phyloP scores from a whole-genome alignment of 495 filamentous ascomycete species.

The Penicillium maclennaniae region DNA sequence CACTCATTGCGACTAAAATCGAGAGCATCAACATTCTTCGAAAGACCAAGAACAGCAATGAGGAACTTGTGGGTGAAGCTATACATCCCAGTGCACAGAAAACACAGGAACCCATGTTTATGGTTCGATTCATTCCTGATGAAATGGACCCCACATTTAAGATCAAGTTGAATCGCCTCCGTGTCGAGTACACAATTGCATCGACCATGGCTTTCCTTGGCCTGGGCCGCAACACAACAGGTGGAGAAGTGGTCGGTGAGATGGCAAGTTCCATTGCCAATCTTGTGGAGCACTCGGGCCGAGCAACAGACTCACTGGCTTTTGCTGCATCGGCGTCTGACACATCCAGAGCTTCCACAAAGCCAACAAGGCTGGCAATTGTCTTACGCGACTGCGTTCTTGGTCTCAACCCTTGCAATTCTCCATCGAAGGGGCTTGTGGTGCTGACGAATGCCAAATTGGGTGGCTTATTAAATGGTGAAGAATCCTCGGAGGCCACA shows the following conservation, averaged over 20 bases:
- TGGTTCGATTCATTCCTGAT: slow-evolving; percentile 84
- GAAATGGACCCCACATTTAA: slow-evolving; percentile 91
- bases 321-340: slow-evolving; percentile 15
- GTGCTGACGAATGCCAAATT: slow-evolving; percentile 76
- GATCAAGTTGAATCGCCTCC: slow-evolving; percentile 76
- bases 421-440: slow-evolving; percentile 67
- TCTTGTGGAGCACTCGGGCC: slow-evolving; percentile 52
- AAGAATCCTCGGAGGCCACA: slow-evolving; percentile 54
- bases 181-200: slow-evolving; percentile 78
- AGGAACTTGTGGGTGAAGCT: slow-evolving; percentile 63
- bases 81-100: slow-evolving; percentile 23
- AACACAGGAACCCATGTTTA: slow-evolving; percentile 54
- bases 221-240: slow-evolving; percentile 60
- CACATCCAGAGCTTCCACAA: slow-evolving; percentile 25
- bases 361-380: slow-evolving; percentile 65
- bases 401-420: slow-evolving; percentile 78
- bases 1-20: slow-evolving; percentile 71
- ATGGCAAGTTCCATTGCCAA: slow-evolving; percentile 78
- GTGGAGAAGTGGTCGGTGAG: slow-evolving; percentile 68
- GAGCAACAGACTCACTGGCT: slow-evolving; percentile 12
- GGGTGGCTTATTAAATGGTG: slow-evolving; percentile 55
- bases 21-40: slow-evolving; percentile 54
- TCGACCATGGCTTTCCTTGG: slow-evolving; percentile 75
- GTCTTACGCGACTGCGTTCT: slow-evolving; percentile 73
- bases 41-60: slow-evolving; percentile 60